phyloP scores from a whole-genome alignment of 2,329 filamentous ascomycete genomes.

The Venturiaceae sp. region DNA sequence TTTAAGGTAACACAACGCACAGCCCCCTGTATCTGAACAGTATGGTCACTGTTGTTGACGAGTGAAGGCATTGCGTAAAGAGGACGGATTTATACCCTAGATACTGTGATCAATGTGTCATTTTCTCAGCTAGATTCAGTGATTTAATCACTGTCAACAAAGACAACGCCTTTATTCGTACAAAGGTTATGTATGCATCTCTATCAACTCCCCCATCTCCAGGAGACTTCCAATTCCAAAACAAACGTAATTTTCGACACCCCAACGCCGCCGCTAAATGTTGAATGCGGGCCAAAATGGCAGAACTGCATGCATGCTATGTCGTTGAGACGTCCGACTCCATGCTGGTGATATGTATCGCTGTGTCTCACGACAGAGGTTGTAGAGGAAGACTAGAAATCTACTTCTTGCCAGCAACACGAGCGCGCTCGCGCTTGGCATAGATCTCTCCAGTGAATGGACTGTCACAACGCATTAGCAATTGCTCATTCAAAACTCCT shows the following conservation, averaged over 20 bases:
- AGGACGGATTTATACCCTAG: too few species aligned
- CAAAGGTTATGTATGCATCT: too few species aligned
- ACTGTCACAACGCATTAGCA: conserved; percentile 20
- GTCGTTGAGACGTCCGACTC: conserved; percentile 6
- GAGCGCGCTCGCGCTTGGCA: conserved; percentile 61
- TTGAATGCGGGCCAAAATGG: conserved; percentile 6
- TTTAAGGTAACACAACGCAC: too few species aligned
- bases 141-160: too few species aligned
- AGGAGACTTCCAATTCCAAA: too few species aligned
- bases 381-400: not conserved
- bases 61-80: too few species aligned
- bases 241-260: not conserved
- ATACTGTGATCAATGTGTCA: too few species aligned
- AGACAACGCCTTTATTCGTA: too few species aligned
- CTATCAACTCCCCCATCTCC: too few species aligned
- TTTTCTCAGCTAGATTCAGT: too few species aligned
- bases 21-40: too few species aligned
- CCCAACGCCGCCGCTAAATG: conserved; percentile 8
- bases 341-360: not conserved
- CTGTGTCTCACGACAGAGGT: not conserved
- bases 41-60: too few species aligned
- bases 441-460: conserved; percentile 93
- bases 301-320: not conserved
- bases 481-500: not conserved
- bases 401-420: conserved; percentile 17